Evolutionary conservation across 176 grass and related monocot species (phyloP).

Genomic region (Musa troglodytarum): DNA sequence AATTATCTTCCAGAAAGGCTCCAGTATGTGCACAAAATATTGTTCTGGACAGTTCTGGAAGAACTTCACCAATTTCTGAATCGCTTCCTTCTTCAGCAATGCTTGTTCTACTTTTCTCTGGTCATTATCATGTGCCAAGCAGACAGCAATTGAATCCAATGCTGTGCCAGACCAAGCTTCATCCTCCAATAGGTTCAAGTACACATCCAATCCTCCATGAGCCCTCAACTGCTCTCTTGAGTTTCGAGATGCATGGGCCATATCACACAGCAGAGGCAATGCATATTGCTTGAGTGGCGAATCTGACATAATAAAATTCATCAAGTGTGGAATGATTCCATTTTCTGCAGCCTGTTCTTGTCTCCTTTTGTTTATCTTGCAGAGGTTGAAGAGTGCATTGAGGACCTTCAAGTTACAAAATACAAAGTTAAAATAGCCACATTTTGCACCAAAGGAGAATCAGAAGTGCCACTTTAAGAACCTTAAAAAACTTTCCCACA

Average conservation of each 20-base stretch:
- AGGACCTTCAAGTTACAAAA: slow-evolving; percentile 48
- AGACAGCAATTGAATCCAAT: slow-evolving; percentile 91
- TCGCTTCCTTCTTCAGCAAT: slow-evolving; percentile 79
- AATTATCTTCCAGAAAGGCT: slow-evolving; percentile 97
- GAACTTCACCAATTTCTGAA: slow-evolving; percentile 81
- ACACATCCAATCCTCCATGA: slow-evolving; percentile 90
- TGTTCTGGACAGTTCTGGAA: slow-evolving; percentile 90
- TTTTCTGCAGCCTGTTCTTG: slow-evolving; percentile 99
- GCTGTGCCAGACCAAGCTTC: slow-evolving; percentile 81
- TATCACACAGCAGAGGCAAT: slow-evolving; percentile 87
- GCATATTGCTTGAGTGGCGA: slow-evolving; percentile 91
- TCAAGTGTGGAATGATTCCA: slow-evolving; percentile 96
- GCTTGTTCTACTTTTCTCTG: slow-evolving; percentile 84
- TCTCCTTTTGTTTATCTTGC: slow-evolving; percentile 96
- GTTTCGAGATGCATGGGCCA: slow-evolving; percentile 97
- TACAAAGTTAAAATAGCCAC: background rate
- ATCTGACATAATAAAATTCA: slow-evolving; percentile 96
- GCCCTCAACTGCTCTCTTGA: slow-evolving; percentile 88
- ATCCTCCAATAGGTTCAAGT: slow-evolving; percentile 80
- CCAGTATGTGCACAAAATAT: slow-evolving; percentile 85
- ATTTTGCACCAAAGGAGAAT: background rate
- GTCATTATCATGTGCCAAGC: slow-evolving; percentile 93
- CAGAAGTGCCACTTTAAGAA: background rate
- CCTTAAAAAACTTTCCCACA: too few relatives aligned
- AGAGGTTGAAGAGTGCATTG: slow-evolving; percentile 91